Evolutionary conservation across 768 basidiomycete species (phyloP), one percentile per base, ranked within the genome.

Genomic region (Leccinum variicolor): DNA sequence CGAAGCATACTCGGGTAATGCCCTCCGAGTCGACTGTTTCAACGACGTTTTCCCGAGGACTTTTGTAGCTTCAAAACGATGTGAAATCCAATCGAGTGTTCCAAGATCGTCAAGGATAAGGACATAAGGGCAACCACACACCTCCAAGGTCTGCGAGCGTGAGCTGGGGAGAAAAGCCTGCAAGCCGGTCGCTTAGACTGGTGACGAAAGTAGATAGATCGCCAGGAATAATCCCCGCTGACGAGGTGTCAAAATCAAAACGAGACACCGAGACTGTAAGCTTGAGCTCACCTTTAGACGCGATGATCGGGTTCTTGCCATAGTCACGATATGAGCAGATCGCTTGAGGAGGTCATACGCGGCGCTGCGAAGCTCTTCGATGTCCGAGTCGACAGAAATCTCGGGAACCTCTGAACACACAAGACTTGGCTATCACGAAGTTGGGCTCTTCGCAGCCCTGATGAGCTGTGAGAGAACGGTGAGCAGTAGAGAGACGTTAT

Each of bases 101-200:
- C 60, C 50, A 59, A 50, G 26, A 45, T 28, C 33, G 58, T 53
- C 49, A 50, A 36, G 10, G 41, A n/a, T 23, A 48, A 21, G 13
- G 28, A 36, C 29, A 23, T 17, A 46, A 47, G 14, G 36, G 9
- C 11, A 3, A 34, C 21, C 73, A 50, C 67, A 87, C 64, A 91
- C 94, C 75, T 89, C 84, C n/a, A 83, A 75, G 62, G 1, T 90
- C 89, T 6, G 79, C 94, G 17, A 96, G 76, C 0, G 92, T 94
- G 29, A 96, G 76, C 34, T 90, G 83, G 13, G 94, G 92, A n/a
- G 82, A 83, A 64, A 86, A 86, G 2, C 76, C 77, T 3, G 92
- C 84, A 15, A 94, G 73, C 46, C 81, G 82, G 59, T 89, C 89
- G 70, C 91, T 93, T 43, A 93, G 71, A 50, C 79, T 77, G 8